Percentiles rank a stretch among this genome's conserved stretches.
Conservation (phyloP, 371 early-diverging fungal genomes). For the Saksenaea oblongispora region DNA sequence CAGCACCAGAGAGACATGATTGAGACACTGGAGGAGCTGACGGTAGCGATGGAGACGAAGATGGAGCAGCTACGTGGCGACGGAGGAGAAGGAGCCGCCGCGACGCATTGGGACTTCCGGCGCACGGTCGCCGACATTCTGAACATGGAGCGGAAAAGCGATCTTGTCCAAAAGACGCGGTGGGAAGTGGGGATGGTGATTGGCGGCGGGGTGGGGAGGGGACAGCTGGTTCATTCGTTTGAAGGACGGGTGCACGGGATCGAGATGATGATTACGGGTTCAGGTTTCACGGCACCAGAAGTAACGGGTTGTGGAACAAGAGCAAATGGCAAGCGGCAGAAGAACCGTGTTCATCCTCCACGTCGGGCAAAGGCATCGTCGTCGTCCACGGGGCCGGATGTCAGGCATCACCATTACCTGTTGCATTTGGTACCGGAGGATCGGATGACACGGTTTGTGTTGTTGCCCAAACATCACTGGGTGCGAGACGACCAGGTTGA, state of each 20-base stretch:
- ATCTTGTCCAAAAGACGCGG: conserved; percentile 9
- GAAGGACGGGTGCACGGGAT: conserved; percentile 12
- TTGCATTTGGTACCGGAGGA: not conserved
- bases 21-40: conserved; percentile 26
- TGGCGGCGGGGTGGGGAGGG: conserved; percentile 26
- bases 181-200: conserved; percentile 20
- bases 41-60: conserved; percentile 11
- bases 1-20: conserved; percentile 31
- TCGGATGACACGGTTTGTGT: conserved; percentile 8
- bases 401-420: not conserved
- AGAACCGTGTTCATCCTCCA: not conserved
- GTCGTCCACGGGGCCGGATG: not conserved
- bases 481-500: conserved; percentile 10
- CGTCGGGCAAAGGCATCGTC: not conserved
- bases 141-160: not conserved
- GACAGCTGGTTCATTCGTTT: conserved; percentile 24
- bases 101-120: not conserved
- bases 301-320: not conserved
- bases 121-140: not conserved
- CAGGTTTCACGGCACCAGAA: conserved; percentile 10
- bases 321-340: not conserved
- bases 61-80: not conserved
- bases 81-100: not conserved
- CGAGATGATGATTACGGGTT: conserved; percentile 25
- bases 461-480: conserved; percentile 22